phyloP scores from a whole-genome alignment of 495 filamentous ascomycete genomes.

The Hypoxylon cercidicola region DNA sequence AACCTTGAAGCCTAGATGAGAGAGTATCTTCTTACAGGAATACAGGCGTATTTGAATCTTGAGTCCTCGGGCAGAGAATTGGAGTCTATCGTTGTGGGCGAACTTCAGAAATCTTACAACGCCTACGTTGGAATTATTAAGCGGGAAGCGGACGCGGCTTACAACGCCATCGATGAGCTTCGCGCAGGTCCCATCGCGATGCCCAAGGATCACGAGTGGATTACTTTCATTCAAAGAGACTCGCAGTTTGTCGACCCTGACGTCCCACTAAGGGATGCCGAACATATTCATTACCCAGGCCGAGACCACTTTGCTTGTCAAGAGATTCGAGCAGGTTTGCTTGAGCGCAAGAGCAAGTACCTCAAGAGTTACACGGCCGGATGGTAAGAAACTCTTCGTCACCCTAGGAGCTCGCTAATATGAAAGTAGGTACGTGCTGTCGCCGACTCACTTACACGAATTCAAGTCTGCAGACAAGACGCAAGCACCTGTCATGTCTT shows the following conservation, averaged over 20 bases:
- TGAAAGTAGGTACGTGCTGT: conserved; percentile 88
- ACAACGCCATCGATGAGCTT: conserved; percentile 81
- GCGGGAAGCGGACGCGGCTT: conserved; percentile 84
- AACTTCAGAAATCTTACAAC: conserved; percentile 97
- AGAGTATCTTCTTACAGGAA: conserved; percentile 38
- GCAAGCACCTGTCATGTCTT: conserved; percentile 86
- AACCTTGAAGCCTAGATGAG: not conserved
- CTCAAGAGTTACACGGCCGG: conserved; percentile 97
- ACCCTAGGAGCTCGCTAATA: conserved; percentile 46
- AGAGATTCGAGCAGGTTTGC: conserved; percentile 86
- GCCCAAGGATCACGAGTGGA: conserved; percentile 93
- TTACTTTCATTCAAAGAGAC: conserved; percentile 80
- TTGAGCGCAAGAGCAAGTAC: conserved; percentile 98
- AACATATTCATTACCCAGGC: conserved; percentile 94
- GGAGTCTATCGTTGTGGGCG: conserved; percentile 93
- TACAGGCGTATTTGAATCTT: conserved; percentile 90
- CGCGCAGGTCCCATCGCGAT: conserved; percentile 86
- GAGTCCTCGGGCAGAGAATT: conserved; percentile 94
- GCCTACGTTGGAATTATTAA: conserved; percentile 89
- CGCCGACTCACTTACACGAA: conserved; percentile 95
- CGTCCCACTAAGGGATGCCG: conserved; percentile 76
- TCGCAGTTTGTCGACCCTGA: conserved; percentile 89
- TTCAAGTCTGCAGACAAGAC: conserved; percentile 87
- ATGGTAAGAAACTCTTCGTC: conserved; percentile 70
- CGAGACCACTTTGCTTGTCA: conserved; percentile 86